Evolutionary conservation across 1,139 yeast genomes (phyloP).

Genomic region (Magnusiomyces fungicola): DNA sequence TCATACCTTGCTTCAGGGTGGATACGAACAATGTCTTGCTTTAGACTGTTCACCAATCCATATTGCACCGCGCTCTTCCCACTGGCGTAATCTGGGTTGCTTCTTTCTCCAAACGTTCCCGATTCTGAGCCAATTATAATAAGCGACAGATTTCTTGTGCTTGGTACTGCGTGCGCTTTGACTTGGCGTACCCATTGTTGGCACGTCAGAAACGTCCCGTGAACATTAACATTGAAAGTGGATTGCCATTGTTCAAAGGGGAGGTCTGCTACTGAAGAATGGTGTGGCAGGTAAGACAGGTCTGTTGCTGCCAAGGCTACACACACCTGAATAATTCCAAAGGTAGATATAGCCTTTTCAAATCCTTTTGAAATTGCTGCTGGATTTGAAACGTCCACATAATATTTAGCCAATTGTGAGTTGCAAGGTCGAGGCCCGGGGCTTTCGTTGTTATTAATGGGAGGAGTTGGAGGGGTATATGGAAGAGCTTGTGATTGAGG

Average conservation of each 20-base stretch:
- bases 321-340: slow-evolving; percentile 15
- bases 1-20: slow-evolving; percentile 9
- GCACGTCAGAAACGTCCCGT: slow-evolving; percentile 12
- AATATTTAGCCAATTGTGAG: not conserved
- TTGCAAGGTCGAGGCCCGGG: too few species aligned
- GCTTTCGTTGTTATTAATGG: too few species aligned
- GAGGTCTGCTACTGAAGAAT: slow-evolving; percentile 8
- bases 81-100: slow-evolving; percentile 16
- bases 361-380: slow-evolving; percentile 7
- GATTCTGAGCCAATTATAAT: slow-evolving; percentile 16
- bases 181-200: slow-evolving; percentile 11
- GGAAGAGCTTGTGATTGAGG: too few species aligned
- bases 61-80: slow-evolving; percentile 15
- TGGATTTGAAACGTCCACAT: slow-evolving; percentile 13
- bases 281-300: slow-evolving; percentile 13
- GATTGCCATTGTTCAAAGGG: slow-evolving; percentile 13
- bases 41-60: slow-evolving; percentile 13
- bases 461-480: too few species aligned
- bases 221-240: slow-evolving; percentile 12
- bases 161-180: not conserved
- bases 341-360: slow-evolving; percentile 6
- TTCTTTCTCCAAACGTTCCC: slow-evolving; percentile 15
- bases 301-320: slow-evolving; percentile 15
- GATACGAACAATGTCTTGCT: slow-evolving; percentile 12
- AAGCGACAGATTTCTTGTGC: slow-evolving; percentile 9